Evolutionary conservation across 306 rosid species (phyloP), one percentile per base, ranked within the genome.

Genomic region (Citrullus mucosospermus): DNA sequence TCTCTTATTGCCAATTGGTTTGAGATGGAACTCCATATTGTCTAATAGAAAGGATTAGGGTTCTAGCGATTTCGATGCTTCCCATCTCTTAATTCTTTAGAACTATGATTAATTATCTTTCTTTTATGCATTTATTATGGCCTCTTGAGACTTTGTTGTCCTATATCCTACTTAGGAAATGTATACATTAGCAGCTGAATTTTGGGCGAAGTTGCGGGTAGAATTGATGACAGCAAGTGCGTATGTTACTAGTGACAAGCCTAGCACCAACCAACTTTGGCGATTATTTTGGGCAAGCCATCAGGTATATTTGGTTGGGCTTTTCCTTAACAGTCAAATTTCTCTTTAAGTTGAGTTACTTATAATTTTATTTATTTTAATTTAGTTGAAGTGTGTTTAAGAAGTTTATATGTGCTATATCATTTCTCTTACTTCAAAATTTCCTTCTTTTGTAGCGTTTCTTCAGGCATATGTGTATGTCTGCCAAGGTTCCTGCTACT

Each of bases 211-310:
- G 82, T 86, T 95, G 81, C 93, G 99, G 8, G 84, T 88, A 62
- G 97, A 95, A 76, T 85, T 95, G 80, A 80, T 95, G 62, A 79
- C 97, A 57, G 97, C 99, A 56, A 68, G 88, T 88, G 83, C 93
- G 11, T 83, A 87, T 82, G 83, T 89, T 56, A 82, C 83, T 54
- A 84, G 80, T 84, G 97, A 95, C 59, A 95, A 86, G 75, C 97
- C 97, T 68, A 88, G 70, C 81, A 82, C 91, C 63, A 92, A 95
- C 90, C 99, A 95, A 81, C 78, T 95, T 22, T 95, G 99, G 99
- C 87, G 99, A 79, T 80, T 95, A 61, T 95, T 91, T 82, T 95
- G 99, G 99, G 99, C 99, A 65, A 91, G 97, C 83, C 99, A 95
- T 88, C 99, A 95, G 96, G 99, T 95, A 81, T 46, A 44, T 16